These are phyloP conservation scores for Baorangia bicolor DNA, from an alignment of 768 basidiomycete species.

Conservation along the genomic window DNA sequence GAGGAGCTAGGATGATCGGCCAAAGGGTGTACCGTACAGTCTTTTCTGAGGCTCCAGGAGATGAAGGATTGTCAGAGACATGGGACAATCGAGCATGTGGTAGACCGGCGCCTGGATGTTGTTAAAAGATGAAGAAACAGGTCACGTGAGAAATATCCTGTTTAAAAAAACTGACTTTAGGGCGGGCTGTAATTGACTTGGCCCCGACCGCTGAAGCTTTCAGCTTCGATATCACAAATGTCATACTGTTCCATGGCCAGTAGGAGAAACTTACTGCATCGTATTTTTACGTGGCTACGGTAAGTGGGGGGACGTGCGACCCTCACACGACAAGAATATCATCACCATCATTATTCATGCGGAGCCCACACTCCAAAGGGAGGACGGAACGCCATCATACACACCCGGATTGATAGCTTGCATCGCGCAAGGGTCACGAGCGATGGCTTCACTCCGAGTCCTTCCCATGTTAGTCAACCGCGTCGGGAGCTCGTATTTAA, in stretches of 20 bases:
- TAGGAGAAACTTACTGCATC: background rate
- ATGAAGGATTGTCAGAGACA: conserved; percentile 47
- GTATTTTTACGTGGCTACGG: background rate
- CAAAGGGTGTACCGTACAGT: conserved; percentile 52
- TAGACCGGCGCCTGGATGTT: conserved; percentile 51
- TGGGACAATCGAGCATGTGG: conserved; percentile 56
- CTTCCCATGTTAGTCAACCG: conserved; percentile 8
- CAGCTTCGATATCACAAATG: background rate
- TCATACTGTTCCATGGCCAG: background rate
- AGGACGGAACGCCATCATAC: background rate
- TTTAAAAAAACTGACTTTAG: conserved; percentile 38
- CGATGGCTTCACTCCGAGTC: conserved; percentile 4
- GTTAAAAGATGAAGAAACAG: conserved; percentile 59
- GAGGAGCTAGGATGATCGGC: conserved; percentile 48
- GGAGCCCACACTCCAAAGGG: background rate
- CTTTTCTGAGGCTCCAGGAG: conserved; percentile 55
- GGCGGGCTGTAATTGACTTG: conserved; percentile 36
- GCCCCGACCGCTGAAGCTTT: background rate
- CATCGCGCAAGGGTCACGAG: conserved; percentile 11
- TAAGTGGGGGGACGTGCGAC: background rate
- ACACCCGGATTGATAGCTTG: background rate
- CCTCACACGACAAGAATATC: background rate
- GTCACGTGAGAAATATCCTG: background rate
- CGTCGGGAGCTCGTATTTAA: conserved; percentile 8
- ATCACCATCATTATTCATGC: background rate